Conservation (phyloP, 208 protist species). For the Trypanosoma lewisi region DNA sequence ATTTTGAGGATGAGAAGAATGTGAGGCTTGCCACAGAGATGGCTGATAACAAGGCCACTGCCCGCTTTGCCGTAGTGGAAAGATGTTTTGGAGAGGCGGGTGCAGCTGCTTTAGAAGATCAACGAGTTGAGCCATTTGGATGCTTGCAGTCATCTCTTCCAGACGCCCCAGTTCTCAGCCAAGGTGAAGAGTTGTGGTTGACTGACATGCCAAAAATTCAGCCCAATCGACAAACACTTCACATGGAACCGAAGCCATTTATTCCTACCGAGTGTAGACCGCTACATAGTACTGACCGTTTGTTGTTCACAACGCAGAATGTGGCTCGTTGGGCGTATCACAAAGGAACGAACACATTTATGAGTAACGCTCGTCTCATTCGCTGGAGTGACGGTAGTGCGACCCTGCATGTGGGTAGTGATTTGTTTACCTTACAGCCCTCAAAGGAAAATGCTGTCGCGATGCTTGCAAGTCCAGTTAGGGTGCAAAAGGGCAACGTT, state of each 20-base stretch:
- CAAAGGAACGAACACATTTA: conserved; percentile 31
- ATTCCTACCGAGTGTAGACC: conserved; percentile 38
- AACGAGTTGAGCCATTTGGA: conserved; percentile 41
- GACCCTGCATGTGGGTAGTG: conserved; percentile 79
- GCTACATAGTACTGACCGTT: conserved; percentile 64
- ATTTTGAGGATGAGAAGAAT: conserved; percentile 39
- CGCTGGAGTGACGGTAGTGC: conserved; percentile 81
- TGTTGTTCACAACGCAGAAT: conserved; percentile 83
- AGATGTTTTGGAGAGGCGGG: conserved; percentile 56
- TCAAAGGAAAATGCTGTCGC: conserved; percentile 53
- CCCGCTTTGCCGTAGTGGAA: conserved; percentile 34
- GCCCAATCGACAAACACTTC: conserved; percentile 78
- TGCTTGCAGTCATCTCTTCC: conserved; percentile 41
- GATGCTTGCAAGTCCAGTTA: conserved; percentile 46
- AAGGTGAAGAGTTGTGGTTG: conserved; percentile 52
- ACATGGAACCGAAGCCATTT: conserved; percentile 80
- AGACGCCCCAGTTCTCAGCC: conserved; percentile 13
- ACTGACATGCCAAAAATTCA: conserved; percentile 83
- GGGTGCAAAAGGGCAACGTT: conserved; percentile 44
- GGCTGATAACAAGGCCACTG: conserved; percentile 18
- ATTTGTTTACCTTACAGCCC: conserved; percentile 51
- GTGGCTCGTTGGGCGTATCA: conserved; percentile 76
- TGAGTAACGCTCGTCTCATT: conserved; percentile 81
- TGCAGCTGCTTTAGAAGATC: conserved; percentile 32
- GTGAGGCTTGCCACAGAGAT: conserved; percentile 31